These are phyloP conservation scores for Rhizopus sp. DNA, from an alignment of 371 early-diverging fungal species.

Conservation along the genomic window DNA sequence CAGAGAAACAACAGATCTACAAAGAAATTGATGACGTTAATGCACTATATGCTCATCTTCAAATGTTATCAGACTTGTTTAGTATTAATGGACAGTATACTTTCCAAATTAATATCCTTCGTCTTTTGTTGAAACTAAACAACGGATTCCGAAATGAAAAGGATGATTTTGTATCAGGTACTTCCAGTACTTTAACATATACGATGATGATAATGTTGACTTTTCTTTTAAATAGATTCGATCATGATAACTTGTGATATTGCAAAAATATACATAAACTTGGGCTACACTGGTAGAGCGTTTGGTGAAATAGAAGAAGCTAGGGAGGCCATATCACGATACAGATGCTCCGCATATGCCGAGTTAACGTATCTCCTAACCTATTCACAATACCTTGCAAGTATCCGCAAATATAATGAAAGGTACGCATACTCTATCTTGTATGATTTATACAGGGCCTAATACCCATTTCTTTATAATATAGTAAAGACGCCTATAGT, in stretches of 20 bases:
- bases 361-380: conserved; percentile 33
- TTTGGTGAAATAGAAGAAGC: conserved; percentile 55
- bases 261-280: conserved; percentile 50
- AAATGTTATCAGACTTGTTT: conserved; percentile 53
- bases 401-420: conserved; percentile 42
- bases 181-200: neutral
- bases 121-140: conserved; percentile 50
- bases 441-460: too few relatives aligned
- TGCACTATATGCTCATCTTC: conserved; percentile 43
- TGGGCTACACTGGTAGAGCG: conserved; percentile 74
- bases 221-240: conserved; percentile 36
- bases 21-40: conserved; percentile 41
- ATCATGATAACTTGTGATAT: conserved; percentile 54
- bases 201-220: neutral
- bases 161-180: conserved; percentile 33
- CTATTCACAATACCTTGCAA: conserved; percentile 46
- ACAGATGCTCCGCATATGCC: conserved; percentile 24
- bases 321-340: conserved; percentile 33
- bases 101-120: conserved; percentile 45
- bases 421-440: conserved; percentile 20
- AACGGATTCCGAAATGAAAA: conserved; percentile 36
- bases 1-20: conserved; percentile 19
- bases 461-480: neutral
- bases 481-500: conserved; percentile 13
- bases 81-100: conserved; percentile 41